A percentile compares a stretch with the other conserved stretches of the same genome.
These are phyloP conservation scores for Entomortierella chlamydospora DNA, from an alignment of 192 early-diverging fungal species.

Conservation along the genomic window DNA sequence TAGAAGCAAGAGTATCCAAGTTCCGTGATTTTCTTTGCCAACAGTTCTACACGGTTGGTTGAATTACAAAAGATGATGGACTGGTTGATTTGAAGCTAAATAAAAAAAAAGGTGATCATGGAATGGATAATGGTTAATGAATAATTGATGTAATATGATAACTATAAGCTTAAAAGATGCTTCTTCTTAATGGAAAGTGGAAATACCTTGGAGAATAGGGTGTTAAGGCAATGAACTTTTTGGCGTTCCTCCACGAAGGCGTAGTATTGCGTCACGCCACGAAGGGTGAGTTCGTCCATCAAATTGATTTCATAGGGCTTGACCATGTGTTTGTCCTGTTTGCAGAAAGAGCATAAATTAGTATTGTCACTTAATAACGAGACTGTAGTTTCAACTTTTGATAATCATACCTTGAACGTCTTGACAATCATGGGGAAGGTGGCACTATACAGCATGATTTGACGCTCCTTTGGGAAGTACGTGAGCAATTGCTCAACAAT, in stretches of 20 bases:
- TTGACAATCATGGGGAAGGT: slow-evolving; percentile 99
- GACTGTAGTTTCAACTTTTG: too few relatives aligned
- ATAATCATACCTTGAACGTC: slow-evolving; percentile 77
- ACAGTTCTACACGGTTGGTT: slow-evolving; percentile 96
- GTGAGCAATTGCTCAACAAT: slow-evolving; percentile 97
- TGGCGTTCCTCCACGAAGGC: slow-evolving; percentile 99
- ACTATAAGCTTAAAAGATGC: too few relatives aligned
- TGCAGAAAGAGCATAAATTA: not conserved
- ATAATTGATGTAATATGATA: too few relatives aligned
- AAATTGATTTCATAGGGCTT: slow-evolving; percentile 99
- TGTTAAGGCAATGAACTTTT: slow-evolving; percentile 96
- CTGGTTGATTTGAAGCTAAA: slow-evolving; percentile 98
- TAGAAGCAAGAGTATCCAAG: slow-evolving; percentile 99
- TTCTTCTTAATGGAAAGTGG: too few relatives aligned
- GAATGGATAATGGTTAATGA: too few relatives aligned
- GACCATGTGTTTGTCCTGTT: slow-evolving; percentile 87
- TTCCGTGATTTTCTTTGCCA: slow-evolving; percentile 99
- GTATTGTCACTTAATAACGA: not conserved
- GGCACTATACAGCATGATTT: slow-evolving; percentile 97
- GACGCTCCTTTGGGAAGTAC: slow-evolving; percentile 88
- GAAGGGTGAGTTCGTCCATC: slow-evolving; percentile 98
- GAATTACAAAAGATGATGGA: slow-evolving; percentile 99
- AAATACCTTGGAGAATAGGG: slow-evolving; percentile 88
- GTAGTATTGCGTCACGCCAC: slow-evolving; percentile 99
- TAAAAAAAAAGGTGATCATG: slow-evolving; percentile 1